phyloP scores from a whole-genome alignment of 345 rosid genomes.

The Hibiscus syriacus region DNA sequence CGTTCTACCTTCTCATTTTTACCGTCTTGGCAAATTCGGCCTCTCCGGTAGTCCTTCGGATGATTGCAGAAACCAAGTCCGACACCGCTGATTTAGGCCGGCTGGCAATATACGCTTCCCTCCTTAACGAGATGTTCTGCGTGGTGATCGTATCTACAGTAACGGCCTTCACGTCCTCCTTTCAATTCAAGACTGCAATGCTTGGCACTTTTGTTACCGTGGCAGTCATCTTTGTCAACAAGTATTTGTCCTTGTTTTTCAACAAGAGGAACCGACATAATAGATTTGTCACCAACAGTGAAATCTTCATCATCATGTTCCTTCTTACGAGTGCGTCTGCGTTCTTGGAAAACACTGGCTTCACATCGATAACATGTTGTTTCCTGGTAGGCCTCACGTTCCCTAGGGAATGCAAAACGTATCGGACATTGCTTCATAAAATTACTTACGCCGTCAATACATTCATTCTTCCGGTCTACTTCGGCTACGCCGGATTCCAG shows the following conservation, averaged over 20 bases:
- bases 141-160: constrained; percentile 22
- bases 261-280: constrained; percentile 44
- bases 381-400: constrained; percentile 62
- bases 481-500: constrained; percentile 73
- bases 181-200: constrained; percentile 21
- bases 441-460: constrained; percentile 57
- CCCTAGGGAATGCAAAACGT: constrained; percentile 74
- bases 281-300: no score
- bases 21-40: constrained; percentile 42
- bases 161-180: constrained; percentile 15
- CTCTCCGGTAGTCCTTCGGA: constrained; percentile 55
- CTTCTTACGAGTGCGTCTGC: constrained; percentile 30
- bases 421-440: constrained; percentile 55
- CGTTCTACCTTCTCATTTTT: constrained; percentile 25
- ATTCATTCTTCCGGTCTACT: constrained; percentile 72
- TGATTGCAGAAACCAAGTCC: constrained; percentile 59
- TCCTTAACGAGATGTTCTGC: constrained; percentile 53
- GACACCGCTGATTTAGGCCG: constrained; percentile 68
- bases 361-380: constrained; percentile 35
- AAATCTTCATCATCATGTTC: constrained; percentile 35
- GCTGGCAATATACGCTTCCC: constrained; percentile 41
- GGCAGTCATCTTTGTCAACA: constrained; percentile 30
- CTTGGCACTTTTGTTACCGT: constrained; percentile 23
- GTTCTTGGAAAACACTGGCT: constrained; percentile 33
- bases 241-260: constrained; percentile 49